These are phyloP conservation scores for Clonostachys solani DNA, from an alignment of 2,329 filamentous ascomycete genomes.

Conservation along the genomic window DNA sequence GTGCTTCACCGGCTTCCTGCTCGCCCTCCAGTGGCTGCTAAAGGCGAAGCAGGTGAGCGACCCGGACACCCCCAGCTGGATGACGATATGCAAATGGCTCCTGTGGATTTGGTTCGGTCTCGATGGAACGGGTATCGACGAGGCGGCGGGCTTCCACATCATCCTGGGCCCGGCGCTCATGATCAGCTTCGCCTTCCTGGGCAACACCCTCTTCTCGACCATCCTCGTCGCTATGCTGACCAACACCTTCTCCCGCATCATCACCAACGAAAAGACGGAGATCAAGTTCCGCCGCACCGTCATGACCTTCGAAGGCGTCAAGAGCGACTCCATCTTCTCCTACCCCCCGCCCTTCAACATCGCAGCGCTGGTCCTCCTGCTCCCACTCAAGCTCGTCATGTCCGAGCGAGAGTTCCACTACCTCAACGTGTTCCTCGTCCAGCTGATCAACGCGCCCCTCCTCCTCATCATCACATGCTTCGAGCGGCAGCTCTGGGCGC, in stretches of 20 bases:
- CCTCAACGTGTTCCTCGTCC: conserved; percentile 63
- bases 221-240: conserved; percentile 71
- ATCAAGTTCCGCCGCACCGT: conserved; percentile 70
- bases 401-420: conserved; percentile 65
- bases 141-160: conserved; percentile 56
- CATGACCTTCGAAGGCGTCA: conserved; percentile 70
- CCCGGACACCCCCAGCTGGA: conserved; percentile 21
- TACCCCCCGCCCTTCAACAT: conserved; percentile 71
- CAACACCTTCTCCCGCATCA: conserved; percentile 44
- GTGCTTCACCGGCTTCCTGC: conserved; percentile 68
- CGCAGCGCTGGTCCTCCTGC: conserved; percentile 55
- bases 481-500: conserved; percentile 49
- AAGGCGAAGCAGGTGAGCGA: conserved; percentile 8
- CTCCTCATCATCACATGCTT: conserved; percentile 57
- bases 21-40: conserved; percentile 64
- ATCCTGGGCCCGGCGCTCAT: conserved; percentile 65
- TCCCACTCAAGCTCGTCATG: conserved; percentile 62
- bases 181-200: conserved; percentile 69
- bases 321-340: conserved; percentile 65
- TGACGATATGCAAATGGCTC: conserved; percentile 71
- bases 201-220: conserved; percentile 71
- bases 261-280: conserved; percentile 64
- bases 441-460: conserved; percentile 58
- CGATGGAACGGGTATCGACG: conserved; percentile 54
- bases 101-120: conserved; percentile 78